Evolutionary conservation across 768 basidiomycete species (phyloP).

Genomic region (Tremella mesenterica): DNA sequence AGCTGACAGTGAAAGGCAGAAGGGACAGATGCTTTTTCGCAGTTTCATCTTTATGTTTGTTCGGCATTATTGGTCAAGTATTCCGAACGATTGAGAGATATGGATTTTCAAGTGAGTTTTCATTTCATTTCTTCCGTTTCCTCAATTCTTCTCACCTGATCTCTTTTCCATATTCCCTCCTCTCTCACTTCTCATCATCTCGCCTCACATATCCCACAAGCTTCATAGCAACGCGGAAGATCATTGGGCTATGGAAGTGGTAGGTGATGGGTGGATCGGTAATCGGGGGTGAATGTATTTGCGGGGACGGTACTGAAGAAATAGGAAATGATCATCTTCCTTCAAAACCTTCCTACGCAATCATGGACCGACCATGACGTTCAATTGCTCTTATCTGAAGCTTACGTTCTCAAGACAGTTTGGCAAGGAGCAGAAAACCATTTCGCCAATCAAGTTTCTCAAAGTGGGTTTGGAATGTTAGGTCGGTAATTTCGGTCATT

Average conservation of each 20-base stretch:
- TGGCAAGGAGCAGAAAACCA: conserved; percentile 46
- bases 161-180: not conserved
- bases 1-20: conserved; percentile 59
- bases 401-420: conserved; percentile 59
- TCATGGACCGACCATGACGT: conserved; percentile 94
- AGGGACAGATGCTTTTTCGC: conserved; percentile 94
- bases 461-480: conserved; percentile 34
- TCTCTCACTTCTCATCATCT: not conserved
- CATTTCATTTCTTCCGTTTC: not conserved
- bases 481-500: conserved; percentile 10
- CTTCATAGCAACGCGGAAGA: too few relatives aligned
- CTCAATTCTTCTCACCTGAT: not conserved
- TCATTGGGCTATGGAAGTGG: too few relatives aligned
- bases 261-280: not conserved
- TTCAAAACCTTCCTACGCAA: conserved; percentile 53
- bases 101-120: conserved; percentile 87
- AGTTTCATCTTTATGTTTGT: conserved; percentile 97
- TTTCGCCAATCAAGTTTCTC: conserved; percentile 28
- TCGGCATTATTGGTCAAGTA: conserved; percentile 93
- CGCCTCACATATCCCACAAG: too few relatives aligned
- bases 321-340: conserved; percentile 97
- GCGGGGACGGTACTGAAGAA: too few relatives aligned
- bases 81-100: conserved; percentile 83
- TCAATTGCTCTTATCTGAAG: conserved; percentile 87
- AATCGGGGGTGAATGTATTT: not conserved